Base-by-base conservation (phyloP, 805 yeast genomes). In the Metschnikowia cubensis region DNA sequence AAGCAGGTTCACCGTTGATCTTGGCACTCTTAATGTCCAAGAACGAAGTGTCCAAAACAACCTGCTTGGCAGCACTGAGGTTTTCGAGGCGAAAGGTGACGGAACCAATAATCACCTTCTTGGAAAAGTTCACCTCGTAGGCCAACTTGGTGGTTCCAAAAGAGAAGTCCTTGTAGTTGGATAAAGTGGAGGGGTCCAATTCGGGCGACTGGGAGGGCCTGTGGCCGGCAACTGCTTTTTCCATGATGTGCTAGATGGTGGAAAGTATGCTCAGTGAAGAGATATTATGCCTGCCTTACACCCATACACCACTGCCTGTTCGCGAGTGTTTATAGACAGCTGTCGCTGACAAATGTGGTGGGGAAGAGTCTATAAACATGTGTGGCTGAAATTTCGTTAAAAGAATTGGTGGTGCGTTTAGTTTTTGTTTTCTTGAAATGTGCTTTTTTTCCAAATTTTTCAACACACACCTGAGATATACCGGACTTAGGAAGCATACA, bases 101-200 rank as follows among this genome's bases (percentile, higher is more conserved):
- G 2, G 68, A 59, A 33, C 96, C 96, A 1, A 53, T 43, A 18
- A 89, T 69, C 6, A 62, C 70, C 52, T 78, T 72, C 13, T 69
- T 57, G 3, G 75, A 76, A 69, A 91, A 89, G 44, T 75, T 62
- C 5, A 90, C 75, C 11, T 73, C 70, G 43, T 85, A 68, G 47
- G 75, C 69, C 45, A 89, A 69, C 2, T 59, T 62, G 1, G 95
- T 83, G 50, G 78, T 67, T 3, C 65, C 57, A 21, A 87, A 76
- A 2, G 65, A 57, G 60, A 87, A 84, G 29, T 68, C 56, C 15
- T 59, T 56, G 65, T 88, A 90, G 64, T 85, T 87, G 38, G 96
- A 89, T 42, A 83, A 72, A 2, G 97, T 87, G 1, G 95, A 85
- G 21, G 86, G 85, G 65, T 90, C 96, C 17, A 20, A 33, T 39